A percentile compares a stretch with the other conserved stretches of the same genome.
Evolutionary conservation across 2,329 filamentous ascomycete genomes (phyloP).

Genomic region (Ceratocystis variospora): DNA sequence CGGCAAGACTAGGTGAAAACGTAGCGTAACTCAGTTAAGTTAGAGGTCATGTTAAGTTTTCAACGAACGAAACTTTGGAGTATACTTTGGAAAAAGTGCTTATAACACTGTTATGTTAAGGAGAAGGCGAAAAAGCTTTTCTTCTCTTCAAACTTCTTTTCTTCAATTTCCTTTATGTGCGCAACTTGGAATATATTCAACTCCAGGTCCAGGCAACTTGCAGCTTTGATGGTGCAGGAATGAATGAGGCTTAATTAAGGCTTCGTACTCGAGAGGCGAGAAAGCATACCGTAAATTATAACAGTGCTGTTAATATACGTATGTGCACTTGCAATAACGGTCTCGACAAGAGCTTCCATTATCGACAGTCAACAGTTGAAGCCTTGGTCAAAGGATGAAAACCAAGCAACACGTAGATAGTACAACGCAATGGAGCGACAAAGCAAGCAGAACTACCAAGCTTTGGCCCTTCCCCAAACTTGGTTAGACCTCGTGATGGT

Average conservation of each 20-base stretch:
- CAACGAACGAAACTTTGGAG: too few relatives aligned
- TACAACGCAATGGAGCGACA: background rate
- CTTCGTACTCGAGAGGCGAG: background rate
- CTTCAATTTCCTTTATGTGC: too few relatives aligned
- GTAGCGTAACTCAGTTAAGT: too few relatives aligned
- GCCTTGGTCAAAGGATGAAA: background rate
- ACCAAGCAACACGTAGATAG: background rate
- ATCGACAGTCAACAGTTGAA: background rate
- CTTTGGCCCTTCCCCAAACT: background rate
- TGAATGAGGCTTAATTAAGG: background rate
- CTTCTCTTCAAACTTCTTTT: too few relatives aligned
- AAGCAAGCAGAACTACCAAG: background rate
- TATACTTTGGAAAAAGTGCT: too few relatives aligned
- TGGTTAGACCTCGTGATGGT: background rate
- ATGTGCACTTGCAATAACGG: background rate
- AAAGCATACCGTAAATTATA: too few relatives aligned
- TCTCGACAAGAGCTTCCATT: background rate
- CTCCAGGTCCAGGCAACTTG: background rate
- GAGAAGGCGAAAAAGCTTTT: too few relatives aligned
- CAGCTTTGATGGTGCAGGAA: background rate
- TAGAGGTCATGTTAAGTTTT: background rate
- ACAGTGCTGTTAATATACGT: too few relatives aligned
- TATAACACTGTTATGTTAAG: too few relatives aligned
- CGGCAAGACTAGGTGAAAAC: too few relatives aligned
- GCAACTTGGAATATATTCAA: background rate